Conservation (phyloP, 345 rosid species). For the Kandelia obovata region DNA sequence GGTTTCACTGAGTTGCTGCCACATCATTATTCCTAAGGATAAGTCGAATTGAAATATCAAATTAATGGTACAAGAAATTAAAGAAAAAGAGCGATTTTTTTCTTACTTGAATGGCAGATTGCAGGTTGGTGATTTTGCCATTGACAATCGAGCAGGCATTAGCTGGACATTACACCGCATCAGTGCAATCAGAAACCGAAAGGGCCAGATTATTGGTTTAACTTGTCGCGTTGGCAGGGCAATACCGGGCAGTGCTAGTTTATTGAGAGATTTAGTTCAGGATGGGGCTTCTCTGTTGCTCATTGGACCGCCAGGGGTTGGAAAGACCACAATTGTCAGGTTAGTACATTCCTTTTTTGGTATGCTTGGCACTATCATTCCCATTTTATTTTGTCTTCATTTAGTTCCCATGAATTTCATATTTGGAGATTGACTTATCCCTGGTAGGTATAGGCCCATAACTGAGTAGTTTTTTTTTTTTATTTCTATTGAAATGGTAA, state of each 20-base stretch:
- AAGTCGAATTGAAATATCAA: neutral
- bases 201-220: slow-evolving; percentile 68
- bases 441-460: too few species aligned
- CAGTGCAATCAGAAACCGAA: slow-evolving; percentile 81
- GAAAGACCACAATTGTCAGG: slow-evolving; percentile 96
- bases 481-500: neutral
- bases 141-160: slow-evolving; percentile 90
- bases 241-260: slow-evolving; percentile 70
- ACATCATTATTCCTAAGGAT: slow-evolving; percentile 2
- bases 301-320: slow-evolving; percentile 95
- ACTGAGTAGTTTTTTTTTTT: too few species aligned
- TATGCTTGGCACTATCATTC: neutral
- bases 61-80: neutral
- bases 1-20: too few species aligned
- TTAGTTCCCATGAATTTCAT: neutral
- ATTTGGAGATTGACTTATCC: too few species aligned
- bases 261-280: slow-evolving; percentile 67
- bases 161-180: slow-evolving; percentile 84
- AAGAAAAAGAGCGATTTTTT: neutral
- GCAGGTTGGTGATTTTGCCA: slow-evolving; percentile 85
- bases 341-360: slow-evolving; percentile 16
- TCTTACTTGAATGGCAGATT: slow-evolving; percentile 10
- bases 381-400: neutral
- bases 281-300: slow-evolving; percentile 80
- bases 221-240: slow-evolving; percentile 95